Conservation (phyloP, 164 flowering plant species). For the Vitis rupestris region DNA sequence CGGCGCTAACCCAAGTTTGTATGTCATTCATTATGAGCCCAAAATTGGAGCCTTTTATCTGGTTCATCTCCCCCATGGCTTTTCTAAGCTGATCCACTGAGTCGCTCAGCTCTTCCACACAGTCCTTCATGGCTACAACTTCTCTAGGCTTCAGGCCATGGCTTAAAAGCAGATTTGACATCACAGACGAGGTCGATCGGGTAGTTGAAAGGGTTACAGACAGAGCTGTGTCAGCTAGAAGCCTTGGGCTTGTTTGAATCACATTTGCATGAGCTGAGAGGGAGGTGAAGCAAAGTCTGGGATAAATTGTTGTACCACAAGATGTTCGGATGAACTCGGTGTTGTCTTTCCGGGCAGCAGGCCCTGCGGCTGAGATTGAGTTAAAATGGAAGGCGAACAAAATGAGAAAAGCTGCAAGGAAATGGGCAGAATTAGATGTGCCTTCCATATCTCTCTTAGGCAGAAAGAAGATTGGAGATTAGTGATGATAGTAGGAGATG, state of each 20-base stretch:
- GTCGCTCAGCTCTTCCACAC: slow-evolving; percentile 54
- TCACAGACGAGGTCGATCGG: slow-evolving; percentile 28
- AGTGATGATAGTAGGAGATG: too few relatives aligned
- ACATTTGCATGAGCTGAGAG: slow-evolving; percentile 42
- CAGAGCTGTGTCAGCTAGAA: slow-evolving; percentile 53
- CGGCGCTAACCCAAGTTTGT: slow-evolving; percentile 82
- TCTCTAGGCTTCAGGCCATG: slow-evolving; percentile 39
- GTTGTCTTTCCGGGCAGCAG: slow-evolving; percentile 6
- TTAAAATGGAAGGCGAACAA: too few relatives aligned
- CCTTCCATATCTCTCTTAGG: too few relatives aligned
- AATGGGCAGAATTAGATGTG: too few relatives aligned
- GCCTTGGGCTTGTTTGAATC: slow-evolving; percentile 52
- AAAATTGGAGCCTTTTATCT: slow-evolving; percentile 22
- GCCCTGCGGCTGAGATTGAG: too few relatives aligned
- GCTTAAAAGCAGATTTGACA: slow-evolving; percentile 27
- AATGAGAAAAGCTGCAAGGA: too few relatives aligned
- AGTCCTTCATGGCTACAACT: slow-evolving; percentile 51
- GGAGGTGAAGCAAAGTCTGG: slow-evolving; percentile 50
- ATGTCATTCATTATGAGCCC: slow-evolving; percentile 39
- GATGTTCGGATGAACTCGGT: slow-evolving; percentile 52
- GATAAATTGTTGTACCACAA: slow-evolving; percentile 55
- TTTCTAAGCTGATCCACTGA: slow-evolving; percentile 39
- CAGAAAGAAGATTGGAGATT: too few relatives aligned
- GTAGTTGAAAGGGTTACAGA: slow-evolving; percentile 42
- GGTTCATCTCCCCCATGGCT: slow-evolving; percentile 49